A percentile compares a stretch with the other conserved stretches of the same genome.
Conservation (phyloP, 176 grass and related monocot genomes). For the Hyparrhenia diplandra region DNA sequence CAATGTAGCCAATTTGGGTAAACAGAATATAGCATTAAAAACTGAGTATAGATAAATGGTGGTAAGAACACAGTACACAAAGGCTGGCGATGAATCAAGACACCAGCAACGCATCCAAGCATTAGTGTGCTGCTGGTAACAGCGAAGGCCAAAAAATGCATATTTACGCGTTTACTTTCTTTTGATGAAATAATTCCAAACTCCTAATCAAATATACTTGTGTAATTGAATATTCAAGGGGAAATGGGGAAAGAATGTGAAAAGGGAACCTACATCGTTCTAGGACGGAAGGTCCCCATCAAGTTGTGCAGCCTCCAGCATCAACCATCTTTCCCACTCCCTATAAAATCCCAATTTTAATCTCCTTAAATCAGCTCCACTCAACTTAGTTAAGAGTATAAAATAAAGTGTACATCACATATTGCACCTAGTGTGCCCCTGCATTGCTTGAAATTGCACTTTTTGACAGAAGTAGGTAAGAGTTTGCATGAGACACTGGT, state of each 20-base stretch:
- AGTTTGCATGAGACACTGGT: not conserved
- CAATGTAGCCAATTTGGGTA: not conserved
- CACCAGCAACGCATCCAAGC: not conserved
- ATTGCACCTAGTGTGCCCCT: not conserved
- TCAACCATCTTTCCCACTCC: constrained; percentile 97
- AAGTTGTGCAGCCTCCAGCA: constrained; percentile 53
- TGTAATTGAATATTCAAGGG: constrained; percentile 4
- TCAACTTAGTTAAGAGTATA: not conserved
- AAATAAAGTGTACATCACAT: not conserved
- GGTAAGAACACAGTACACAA: not conserved
- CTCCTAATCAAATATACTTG: not conserved
- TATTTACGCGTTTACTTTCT: not conserved
- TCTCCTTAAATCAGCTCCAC: constrained; percentile 31
- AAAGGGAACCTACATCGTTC: constrained; percentile 74
- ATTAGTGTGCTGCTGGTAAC: not conserved
- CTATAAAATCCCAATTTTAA: constrained; percentile 92
- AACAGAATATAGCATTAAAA: not conserved
- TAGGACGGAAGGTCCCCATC: constrained; percentile 51
- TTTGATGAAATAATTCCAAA: not conserved
- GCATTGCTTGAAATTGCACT: not conserved
- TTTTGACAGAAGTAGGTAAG: not conserved
- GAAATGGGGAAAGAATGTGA: not conserved
- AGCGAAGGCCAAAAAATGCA: not conserved
- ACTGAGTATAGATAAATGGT: not conserved
- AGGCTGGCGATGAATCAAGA: not conserved